Evolutionary conservation across 805 yeast genomes (phyloP), one percentile per base, ranked within the genome.

Genomic region (Hermanozyma aechmeae): DNA sequence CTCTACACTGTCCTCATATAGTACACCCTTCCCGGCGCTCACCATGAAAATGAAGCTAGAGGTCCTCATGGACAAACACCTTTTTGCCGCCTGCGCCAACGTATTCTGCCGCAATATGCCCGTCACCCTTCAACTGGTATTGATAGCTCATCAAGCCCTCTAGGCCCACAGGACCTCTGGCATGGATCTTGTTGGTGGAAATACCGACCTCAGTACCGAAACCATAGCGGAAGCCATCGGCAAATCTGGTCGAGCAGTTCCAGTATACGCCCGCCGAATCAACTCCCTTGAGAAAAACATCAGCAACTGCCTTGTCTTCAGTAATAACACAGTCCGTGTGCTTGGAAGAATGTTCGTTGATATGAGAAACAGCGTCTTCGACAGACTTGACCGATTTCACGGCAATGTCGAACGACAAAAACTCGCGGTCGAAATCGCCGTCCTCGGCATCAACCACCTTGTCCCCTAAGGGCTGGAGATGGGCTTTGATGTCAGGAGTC

Each of bases 191-290:
- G 51, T 89, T 87, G 25, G 98, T 92, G 27, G 95, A 80, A 35
- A 92, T 89, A 20, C 99, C 99, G 12, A 92, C 98, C 56, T 92
- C 99, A 5, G 99, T 80, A 30, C 99, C 99, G 51, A 93, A 92
- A 0, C 99, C 99, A 50, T 89, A 92, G 52, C 98, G 73, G 68
- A 84, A 92, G 3, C 99, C 99, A 56, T 92, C 99, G 5, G 99
- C 97, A 60, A 92, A 92, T 50, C 99, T 68, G 6, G 97, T 85
- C 13, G 95, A 82, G 28, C 94, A 89, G 51, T 92, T 92, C 97
- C 97, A 89, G 62, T 85, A 92, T 9, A 92, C 95, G 33, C 96
- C 96, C 1, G 97, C 80, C 2, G 96, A 83, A 53, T 92, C 98
- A 26, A 92, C 71, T 14, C 87, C 92, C 49, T 76, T 75, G 48